Evolutionary conservation across 345 rosid genomes (phyloP), one percentile per base, ranked within the genome.

Genomic region (Trapa incisa): DNA sequence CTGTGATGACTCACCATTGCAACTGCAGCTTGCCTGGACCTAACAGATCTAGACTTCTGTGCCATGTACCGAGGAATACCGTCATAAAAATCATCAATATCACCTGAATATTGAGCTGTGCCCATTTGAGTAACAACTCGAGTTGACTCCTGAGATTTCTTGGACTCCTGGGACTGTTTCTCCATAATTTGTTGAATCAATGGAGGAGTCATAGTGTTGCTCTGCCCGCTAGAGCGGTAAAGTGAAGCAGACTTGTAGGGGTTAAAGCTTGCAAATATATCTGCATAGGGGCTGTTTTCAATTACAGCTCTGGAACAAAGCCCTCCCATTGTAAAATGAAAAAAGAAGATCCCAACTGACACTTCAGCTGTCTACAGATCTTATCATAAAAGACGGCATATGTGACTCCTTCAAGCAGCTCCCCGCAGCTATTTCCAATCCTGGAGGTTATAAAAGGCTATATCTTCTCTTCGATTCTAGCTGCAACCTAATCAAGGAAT

Each of bases 31-130:
- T 84, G 86, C 37, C 76, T 77, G 48, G 87, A 77, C 75, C 86
- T 78, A 12, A 71, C 71, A 3, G 92, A 78, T 72, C 86, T 75
- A 6, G 83, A 75, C 68, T 80, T 80, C 53, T 77, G 81, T 47
- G 67, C 38, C 39, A 80, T 70, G 17, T 69, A 76, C 37, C 85
- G 79, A 32, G 96, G 96, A 77, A 89, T 89, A 48, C 92, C 96
- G 60, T 89, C 96, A 37, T 89, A 86, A 48, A 81, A 80, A 64
- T 79, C 83, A 67, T 85, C 84, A 3, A 43, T 39, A 5, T 68
- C 54, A 67, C 56, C 54, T 61, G 65, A 66, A 37, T 36, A 29
- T 13, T 54, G 64, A 17, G 68, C 16, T 65, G 73, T 65, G 62
- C 72, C 78, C 15, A 16, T 71, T 65, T 76, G 77, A 0, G 35